Evolutionary conservation across 176 grass and related monocot genomes (phyloP), one percentile per base, ranked within the genome.

Genomic region (Raddia guianensis): DNA sequence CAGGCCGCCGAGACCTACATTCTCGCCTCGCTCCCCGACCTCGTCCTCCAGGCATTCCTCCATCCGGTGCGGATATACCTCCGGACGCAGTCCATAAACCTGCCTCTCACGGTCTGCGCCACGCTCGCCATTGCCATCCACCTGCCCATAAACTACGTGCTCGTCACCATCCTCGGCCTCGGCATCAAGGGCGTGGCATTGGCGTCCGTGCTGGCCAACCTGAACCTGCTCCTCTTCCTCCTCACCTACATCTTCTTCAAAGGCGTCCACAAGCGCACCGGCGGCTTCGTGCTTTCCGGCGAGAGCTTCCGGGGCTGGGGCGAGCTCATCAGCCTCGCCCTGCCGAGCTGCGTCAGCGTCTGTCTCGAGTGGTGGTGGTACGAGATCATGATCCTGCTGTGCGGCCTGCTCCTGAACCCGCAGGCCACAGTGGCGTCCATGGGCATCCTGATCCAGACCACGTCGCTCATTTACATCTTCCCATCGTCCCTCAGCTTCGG

Each of bases 321-420:
- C 21, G 84, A 92, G 42, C 90, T 97, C n/a, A 45, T 93, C 0
- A 63, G 69, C 50, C 88, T 97, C 0, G 93, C 93, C 0, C 54
- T 97, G 46, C 91, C 93, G 7, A 95, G 93, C 73, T 95, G 93
- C 75, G 52, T 95, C 9, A 90, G 87, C 72, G 93, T 95, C 16
- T 97, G 95, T 69, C 80, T 97, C 7, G 95, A 97, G 80, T 97
- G 95, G 95, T 97, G 95, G 95, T 97, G 91, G 91, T 97, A 97
- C 58, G 95, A 98, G 88, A 94, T 98, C 82, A 98, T 98, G 95
- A 94, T 94, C 69, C 81, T 98, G 50, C 79, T 97, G 21, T 97
- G 94, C 60, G 94, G 94, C 5, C 88, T 97, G 54, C 92, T 98
- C 18, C 62, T 87, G 66, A 93, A 98, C 79, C 95, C 92, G 54